phyloP scores from a whole-genome alignment of 1,139 yeast species.

The Lizanozyma gosingica region DNA sequence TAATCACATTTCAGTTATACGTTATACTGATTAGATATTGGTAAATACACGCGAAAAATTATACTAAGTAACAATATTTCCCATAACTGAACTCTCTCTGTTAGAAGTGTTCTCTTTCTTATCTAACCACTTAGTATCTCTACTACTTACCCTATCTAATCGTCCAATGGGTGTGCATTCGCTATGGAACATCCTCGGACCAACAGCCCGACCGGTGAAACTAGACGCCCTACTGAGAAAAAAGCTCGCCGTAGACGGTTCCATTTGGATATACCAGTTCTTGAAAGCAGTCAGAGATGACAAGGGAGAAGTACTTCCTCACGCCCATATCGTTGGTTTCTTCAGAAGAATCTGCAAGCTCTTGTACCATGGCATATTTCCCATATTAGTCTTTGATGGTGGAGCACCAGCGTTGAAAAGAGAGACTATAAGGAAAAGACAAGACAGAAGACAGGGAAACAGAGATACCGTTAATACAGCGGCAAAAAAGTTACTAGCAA shows the following conservation, averaged over 20 bases:
- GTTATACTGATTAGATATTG: too few relatives aligned
- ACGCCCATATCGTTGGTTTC: conserved; percentile 89
- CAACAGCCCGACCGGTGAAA: conserved; percentile 84
- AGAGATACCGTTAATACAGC: conserved; percentile 62
- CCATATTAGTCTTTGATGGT: conserved; percentile 96
- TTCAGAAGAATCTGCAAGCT: conserved; percentile 89
- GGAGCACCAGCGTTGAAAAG: conserved; percentile 85
- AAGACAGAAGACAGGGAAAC: conserved; percentile 67
- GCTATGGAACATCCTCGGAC: conserved; percentile 87
- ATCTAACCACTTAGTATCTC: too few relatives aligned
- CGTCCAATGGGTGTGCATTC: conserved; percentile 99
- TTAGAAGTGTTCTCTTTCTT: too few relatives aligned
- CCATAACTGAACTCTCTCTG: too few relatives aligned
- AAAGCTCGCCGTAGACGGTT: conserved; percentile 90
- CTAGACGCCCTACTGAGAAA: conserved; percentile 74
- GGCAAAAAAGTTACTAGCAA: conserved; percentile 73
- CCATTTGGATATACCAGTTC: conserved; percentile 97
- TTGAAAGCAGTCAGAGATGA: conserved; percentile 87
- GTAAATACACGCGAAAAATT: too few relatives aligned
- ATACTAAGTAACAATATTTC: too few relatives aligned
- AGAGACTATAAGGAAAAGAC: conserved; percentile 62
- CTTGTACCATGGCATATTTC: conserved; percentile 78
- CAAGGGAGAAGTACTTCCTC: conserved; percentile 69
- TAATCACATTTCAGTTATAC: too few relatives aligned
- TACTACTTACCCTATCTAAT: too few relatives aligned